Base-by-base conservation (phyloP, 495 filamentous ascomycete genomes). In the Aspergillus nidulans region DNA sequence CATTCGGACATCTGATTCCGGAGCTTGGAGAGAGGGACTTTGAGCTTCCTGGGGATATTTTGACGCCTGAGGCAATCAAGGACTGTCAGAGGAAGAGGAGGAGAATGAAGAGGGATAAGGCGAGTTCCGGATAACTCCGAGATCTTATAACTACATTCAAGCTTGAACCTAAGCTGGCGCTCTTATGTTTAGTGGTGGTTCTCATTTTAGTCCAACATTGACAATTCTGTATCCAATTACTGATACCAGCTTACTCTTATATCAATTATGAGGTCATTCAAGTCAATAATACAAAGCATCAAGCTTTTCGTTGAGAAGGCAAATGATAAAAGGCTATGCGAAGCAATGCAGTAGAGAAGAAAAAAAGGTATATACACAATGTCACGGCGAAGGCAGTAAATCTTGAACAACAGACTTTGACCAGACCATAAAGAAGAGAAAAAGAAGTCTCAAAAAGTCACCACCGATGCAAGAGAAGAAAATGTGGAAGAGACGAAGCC, bases 1-100 rank as follows among this genome's bases (percentile, higher is more conserved):
- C 95, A 0, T 97, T 95, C 75, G 94, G 95, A 3, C 81, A 86
- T 12, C 85, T 89, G 0, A 67, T 97, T 12, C 91, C 92, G 0
- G 89, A 94, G 10, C 65, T 86, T 32, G 59, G 69, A 9, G 80
- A 88, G 62, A 59, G 60, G 28, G 87, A 94, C 13, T 98, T 97
- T 63, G 73, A 79, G 44, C 73, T 95, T 47, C 90, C 94, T 0
- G 69, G 76, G 6, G 87, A 88, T 25, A 84, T 85, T 47, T 60
- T 86, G 16, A 87, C 88, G 7, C 72, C 79, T 25, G 89, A 92
- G 6, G 80, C 78, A 1, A 75, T 94, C 49, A 76, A 79, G 56
- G 77, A 81, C 8, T 83, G 80, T 53, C 88, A 81, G 42, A 74
- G 89, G 55, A 82, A 82, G 64, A 77, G 82, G 63, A 73, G 77